These are phyloP conservation scores for Thuidium tamariscinum DNA, from an alignment of 225 moss, liverwort and hornwort species.

Conservation along the genomic window DNA sequence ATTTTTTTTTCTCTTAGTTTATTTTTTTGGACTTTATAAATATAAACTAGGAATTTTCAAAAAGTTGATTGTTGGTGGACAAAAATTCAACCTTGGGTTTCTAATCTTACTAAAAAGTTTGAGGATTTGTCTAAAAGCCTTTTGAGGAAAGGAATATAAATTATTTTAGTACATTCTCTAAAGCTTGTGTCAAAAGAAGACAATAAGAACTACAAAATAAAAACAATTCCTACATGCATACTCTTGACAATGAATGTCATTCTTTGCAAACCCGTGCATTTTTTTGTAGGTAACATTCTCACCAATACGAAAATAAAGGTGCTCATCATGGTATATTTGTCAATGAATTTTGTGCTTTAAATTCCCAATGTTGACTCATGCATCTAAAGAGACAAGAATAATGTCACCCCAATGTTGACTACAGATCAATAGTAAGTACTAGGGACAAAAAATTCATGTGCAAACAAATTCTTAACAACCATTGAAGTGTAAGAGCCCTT, in stretches of 20 bases:
- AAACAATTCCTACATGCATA: background rate
- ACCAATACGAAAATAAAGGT: background rate
- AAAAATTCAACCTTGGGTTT: background rate
- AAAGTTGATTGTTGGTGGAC: background rate
- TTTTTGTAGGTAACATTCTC: rapidly evolving
- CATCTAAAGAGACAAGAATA: background rate
- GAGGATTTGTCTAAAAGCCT: background rate
- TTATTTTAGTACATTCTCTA: background rate
- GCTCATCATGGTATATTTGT: background rate
- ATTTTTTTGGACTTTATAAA: background rate
- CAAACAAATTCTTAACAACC: background rate
- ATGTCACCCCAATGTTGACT: background rate
- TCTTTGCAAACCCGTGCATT: background rate
- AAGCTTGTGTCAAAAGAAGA: rapidly evolving
- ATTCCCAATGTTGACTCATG: rapidly evolving
- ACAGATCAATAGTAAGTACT: background rate
- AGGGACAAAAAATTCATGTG: rapidly evolving
- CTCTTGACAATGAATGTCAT: rapidly evolving
- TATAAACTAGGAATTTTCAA: background rate
- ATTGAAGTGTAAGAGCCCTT: background rate
- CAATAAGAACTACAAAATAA: background rate
- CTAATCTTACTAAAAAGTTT: background rate
- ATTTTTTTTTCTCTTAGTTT: background rate
- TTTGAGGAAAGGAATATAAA: background rate
- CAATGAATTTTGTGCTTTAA: too few species aligned